Base-by-base conservation (phyloP, 2,329 filamentous ascomycete species). In the Aureobasidium sp. region DNA sequence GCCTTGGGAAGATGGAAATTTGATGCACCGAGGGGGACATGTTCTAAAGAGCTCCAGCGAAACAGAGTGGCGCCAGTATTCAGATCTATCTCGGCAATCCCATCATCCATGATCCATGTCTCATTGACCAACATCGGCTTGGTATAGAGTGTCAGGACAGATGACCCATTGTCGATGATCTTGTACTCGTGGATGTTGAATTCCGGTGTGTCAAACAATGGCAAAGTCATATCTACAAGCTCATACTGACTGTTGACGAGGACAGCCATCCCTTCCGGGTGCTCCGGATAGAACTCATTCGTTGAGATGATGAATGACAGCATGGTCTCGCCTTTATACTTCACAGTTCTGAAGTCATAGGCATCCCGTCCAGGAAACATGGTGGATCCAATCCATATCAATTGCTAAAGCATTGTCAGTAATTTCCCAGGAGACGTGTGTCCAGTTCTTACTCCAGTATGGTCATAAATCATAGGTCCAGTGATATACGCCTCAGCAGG, bases 121-220 rank as follows among this genome's bases (percentile, higher is more conserved):
- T 65, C 37, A 50, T 71, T 68, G 0, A 54, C 67, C 66, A 65
- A 69, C 58, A 54, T 65, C 1, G 50, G 42, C 7, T 45, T n/a
- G 30, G 58, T 42, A 11, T 59, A 63, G 10, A 67, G 53, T 9
- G 63, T 57, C 25, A 76, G 61, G 1, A 71, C 73, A 10, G 69
- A 69, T 32, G 66, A 64, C 9, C 73, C 73, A 45, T 70, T 65
- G 10, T 72, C 62, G 47, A 70, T 65, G 6, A 76, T 59, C 8
- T 72, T 72, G 64, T 75, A 74, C 49, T 76, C 74, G 62, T 76
- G 74, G 52, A 74, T 75, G 47, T 76, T 71, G 55, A 75, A 71
- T 47, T 48, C 10, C 66, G 67, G 6, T 25, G 70, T 67, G 15
- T 58, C 11, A 3, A 34, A 34, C 5, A 41, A 9, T 1, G 47